Evolutionary conservation across 345 rosid species (phyloP), one percentile per base, ranked within the genome.

Genomic region (Brassica juncea): DNA sequence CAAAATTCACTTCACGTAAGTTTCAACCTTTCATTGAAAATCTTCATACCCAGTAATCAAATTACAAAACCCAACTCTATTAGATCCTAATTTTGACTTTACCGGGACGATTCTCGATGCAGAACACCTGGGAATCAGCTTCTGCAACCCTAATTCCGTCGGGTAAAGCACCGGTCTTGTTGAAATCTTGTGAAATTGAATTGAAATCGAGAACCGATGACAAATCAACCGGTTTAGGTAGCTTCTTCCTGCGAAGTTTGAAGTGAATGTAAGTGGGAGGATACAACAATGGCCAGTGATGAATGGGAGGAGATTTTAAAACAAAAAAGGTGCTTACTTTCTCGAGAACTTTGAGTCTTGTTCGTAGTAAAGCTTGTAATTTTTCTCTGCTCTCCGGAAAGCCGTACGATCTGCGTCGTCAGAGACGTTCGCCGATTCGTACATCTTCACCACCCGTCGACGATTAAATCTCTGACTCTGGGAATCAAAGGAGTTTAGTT

Each of bases 361-460:
- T 37, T 87, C 93, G 78, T 90, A 89, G 77, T 89, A 92, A 15
- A 94, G 87, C 78, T 91, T 94, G 92, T 90, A 94, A 80, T 89
- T 80, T 94, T 92, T 94, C 90, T 92, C 97, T n/a, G 97, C 89
- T 82, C 76, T 82, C 81, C 95, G 85, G 81, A 92, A 94, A 64
- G 91, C 96, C 34, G 97, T 90, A 71, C 86, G 86, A 62, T 81
- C 81, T 7, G 80, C 81, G 23, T 88, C 93, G 32, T 85, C 94
- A n/a, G 84, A 52, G 54, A 69, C 68, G n/a, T 75, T 80, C 39
- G 88, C 85, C 52, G 90, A 58, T 69, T 85, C 92, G 82, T 88
- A 94, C 99, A 94, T 94, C 42, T 72, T 66, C 65, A 15, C 10
- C 49, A 52, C 49, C 1, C 11, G 8, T 65, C 67, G 66, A 32